Percentiles rank a stretch among this genome's conserved stretches.
Evolutionary conservation across 2,329 filamentous ascomycete species (phyloP).

Genomic region (Capronia epimyces): DNA sequence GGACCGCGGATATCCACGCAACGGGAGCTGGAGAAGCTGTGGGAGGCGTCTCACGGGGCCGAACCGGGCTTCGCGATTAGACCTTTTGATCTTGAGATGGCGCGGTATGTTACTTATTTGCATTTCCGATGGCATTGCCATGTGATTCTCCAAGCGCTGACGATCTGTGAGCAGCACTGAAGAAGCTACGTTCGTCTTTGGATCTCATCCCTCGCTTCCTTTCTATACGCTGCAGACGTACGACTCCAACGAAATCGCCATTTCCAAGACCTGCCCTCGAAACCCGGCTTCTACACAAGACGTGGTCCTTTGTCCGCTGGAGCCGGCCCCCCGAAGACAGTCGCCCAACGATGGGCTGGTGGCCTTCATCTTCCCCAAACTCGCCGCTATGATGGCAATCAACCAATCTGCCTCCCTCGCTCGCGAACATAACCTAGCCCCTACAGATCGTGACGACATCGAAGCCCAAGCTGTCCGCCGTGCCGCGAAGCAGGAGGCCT

Average conservation of each 20-base stretch:
- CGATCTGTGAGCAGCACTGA: constrained; percentile 33
- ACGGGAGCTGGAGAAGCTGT: constrained; percentile 39
- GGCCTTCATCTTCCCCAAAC: constrained; percentile 44
- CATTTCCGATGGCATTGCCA: neutral
- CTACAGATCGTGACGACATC: constrained; percentile 39
- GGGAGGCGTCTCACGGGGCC: constrained; percentile 45
- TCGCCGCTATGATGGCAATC: constrained; percentile 47
- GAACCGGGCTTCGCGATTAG: constrained; percentile 32
- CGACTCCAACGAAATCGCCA: constrained; percentile 39
- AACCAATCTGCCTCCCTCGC: constrained; percentile 42
- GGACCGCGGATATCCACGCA: constrained; percentile 36
- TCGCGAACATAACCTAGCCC: constrained; percentile 37
- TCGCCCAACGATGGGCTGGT: constrained; percentile 42
- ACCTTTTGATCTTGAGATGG: constrained; percentile 39
- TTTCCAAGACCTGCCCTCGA: constrained; percentile 40
- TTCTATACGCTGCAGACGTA: constrained; percentile 44
- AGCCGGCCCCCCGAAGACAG: constrained; percentile 36
- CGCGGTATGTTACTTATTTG: constrained; percentile 34
- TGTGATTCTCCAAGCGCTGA: constrained; percentile 22
- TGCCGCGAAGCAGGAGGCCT: constrained; percentile 44
- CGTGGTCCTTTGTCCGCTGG: constrained; percentile 41
- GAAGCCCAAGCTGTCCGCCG: constrained; percentile 42
- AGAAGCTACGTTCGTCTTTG: constrained; percentile 41
- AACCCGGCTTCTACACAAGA: constrained; percentile 39
- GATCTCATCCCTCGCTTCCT: constrained; percentile 36